These are phyloP conservation scores for Mucor velutinosus DNA, from an alignment of 371 early-diverging fungal genomes.

Conservation along the genomic window DNA sequence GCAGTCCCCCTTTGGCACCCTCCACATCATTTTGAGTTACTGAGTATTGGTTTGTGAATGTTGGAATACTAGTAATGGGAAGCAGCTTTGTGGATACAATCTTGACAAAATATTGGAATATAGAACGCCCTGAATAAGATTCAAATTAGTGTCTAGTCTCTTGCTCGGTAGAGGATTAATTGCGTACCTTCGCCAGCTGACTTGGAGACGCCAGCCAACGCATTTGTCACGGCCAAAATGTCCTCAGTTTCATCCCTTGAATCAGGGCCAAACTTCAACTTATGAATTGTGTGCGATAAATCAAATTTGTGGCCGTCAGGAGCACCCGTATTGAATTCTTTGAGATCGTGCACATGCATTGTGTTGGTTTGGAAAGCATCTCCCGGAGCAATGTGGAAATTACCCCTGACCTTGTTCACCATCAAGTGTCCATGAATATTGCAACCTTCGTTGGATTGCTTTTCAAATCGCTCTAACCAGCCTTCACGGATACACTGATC, in stretches of 20 bases:
- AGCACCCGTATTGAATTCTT: slow-evolving; percentile 52
- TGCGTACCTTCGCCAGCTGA: slow-evolving; percentile 40
- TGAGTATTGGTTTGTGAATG: slow-evolving; percentile 92
- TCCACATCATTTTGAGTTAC: slow-evolving; percentile 82
- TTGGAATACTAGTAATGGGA: slow-evolving; percentile 63
- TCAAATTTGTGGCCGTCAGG: slow-evolving; percentile 65
- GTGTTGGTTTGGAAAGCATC: slow-evolving; percentile 75
- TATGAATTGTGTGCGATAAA: slow-evolving; percentile 84
- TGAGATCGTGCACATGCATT: slow-evolving; percentile 88
- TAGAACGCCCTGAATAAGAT: slow-evolving; percentile 24
- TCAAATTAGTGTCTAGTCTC: not conserved
- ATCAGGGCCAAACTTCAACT: slow-evolving; percentile 70
- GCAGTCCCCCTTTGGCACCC: slow-evolving; percentile 16
- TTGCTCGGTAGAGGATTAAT: no score
- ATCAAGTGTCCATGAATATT: slow-evolving; percentile 77
- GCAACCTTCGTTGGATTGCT: slow-evolving; percentile 90
- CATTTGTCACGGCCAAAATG: slow-evolving; percentile 68
- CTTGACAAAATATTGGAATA: slow-evolving; percentile 92
- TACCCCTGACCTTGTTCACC: slow-evolving; percentile 92
- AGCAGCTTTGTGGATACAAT: slow-evolving; percentile 88
- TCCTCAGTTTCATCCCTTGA: slow-evolving; percentile 25
- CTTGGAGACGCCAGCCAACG: slow-evolving; percentile 74
- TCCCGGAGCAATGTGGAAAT: slow-evolving; percentile 94
- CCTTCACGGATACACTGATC: slow-evolving; percentile 94
- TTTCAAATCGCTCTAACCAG: slow-evolving; percentile 74